Evolutionary conservation across 768 basidiomycete genomes (phyloP), one percentile per base, ranked within the genome.

Genomic region (Trichaptum fuscoviolaceum): DNA sequence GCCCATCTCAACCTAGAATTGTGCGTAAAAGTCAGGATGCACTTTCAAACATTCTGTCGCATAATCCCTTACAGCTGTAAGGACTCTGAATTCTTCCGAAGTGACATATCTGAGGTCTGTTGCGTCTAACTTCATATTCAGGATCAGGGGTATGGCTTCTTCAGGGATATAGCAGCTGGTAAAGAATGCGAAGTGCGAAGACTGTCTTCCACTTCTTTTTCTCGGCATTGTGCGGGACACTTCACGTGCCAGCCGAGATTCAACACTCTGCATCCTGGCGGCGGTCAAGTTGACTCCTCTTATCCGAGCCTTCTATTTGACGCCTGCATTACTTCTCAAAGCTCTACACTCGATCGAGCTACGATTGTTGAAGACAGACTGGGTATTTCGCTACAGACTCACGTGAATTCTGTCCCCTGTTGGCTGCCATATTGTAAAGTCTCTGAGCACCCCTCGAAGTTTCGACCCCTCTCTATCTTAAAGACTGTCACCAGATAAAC

Each of bases 61-160:
- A 27, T 17, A 24, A 34, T 0, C 34, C 72, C 80, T 63, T 73
- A 96, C 96, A 63, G 96, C 93, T n/a, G 93, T 93, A 26, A 99
- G 81, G n/a, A 97, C 95, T 65, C 96, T 80, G 77, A 98, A 99
- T 73, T 98, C 96, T 63, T 99, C 96, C 9, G 90, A 81, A 2
- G 91, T 88, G 65, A 99, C 80, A 76, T 99, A 99, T 77, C 96
- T 82, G 67, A 99, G 83, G 80, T 98, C 97, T 23, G 93, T 95
- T 24, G 92, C 93, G 76, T 97, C 95, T 63, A 98, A 84, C 80
- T 93, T 96, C 95, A 97, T 97, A 68, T 64, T 80, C 62, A 64
- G 27, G 23, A 35, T 35, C 17, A 57, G 59, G 65, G 36, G 30
- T 26, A 23, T 34, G 15, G 20, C 35, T 58, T 17, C 15, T 52